Evolutionary conservation across 2,329 filamentous ascomycete genomes (phyloP), one percentile per base, ranked within the genome.

Genomic region (Cordyceps farinosa): DNA sequence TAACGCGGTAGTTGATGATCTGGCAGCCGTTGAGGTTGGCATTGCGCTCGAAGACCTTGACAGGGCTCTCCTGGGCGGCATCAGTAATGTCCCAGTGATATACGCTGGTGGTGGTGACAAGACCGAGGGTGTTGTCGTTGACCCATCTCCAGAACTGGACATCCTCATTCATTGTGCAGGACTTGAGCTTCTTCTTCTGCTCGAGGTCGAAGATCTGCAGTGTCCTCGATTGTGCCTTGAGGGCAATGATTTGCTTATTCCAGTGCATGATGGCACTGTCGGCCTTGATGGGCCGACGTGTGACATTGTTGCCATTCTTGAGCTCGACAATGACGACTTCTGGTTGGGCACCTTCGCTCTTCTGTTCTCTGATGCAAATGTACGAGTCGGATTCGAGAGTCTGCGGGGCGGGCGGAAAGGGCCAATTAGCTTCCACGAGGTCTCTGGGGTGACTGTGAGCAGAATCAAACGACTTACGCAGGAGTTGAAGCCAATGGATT

Each of bases 211-310:
- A 99, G 76, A 99, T 96, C 81, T 99, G 96, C 66, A 99, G 86
- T 69, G 95, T 99, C 75, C 92, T 87, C 67, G 90, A 90, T 77
- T 97, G 92, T 55, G 95, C 94, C 80, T 96, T 97, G 70, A 99
- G 86, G 67, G 96, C 95, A 73, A 99, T 98, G 76, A 99, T 91
- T 77, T 97, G 92, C 76, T 90, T 91, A 71, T 85, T 89, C 91
- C 92, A 97, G 86, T 99, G 95, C 95, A 99, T 98, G 76, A 99
- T 97, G 72, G 96, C 95, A 86, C 93, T 98, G 81, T 99, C 95
- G 73, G 95, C 95, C 83, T 97, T 98, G 83, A 99, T 99, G 55
- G 94, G 92, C 75, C 94, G 87, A 73, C 91, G 90, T 71, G 92
- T 95, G 76, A 97, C 88, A 82, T 95, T 94, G 86, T 97, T 97